Evolutionary conservation across 805 yeast genomes (phyloP).

Genomic region (Saccharomycodes ludwigii): DNA sequence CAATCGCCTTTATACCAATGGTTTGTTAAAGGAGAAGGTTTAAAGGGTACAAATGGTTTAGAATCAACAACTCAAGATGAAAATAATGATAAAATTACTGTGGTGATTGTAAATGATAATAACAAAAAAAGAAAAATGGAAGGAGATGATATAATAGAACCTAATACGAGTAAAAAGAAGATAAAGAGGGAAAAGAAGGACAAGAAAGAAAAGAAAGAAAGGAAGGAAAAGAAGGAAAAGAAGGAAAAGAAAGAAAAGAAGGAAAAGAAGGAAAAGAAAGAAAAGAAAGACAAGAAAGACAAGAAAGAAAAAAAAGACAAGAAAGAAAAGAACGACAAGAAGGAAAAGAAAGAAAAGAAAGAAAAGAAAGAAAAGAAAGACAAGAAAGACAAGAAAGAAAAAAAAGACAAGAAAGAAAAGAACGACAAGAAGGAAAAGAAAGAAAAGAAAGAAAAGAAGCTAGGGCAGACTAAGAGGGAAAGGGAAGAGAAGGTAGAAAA

Average conservation of each 20-base stretch:
- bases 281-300: conserved; percentile 10
- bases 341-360: conserved; percentile 7
- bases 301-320: conserved; percentile 8
- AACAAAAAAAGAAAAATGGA: conserved; percentile 6
- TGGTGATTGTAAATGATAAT: conserved; percentile 4
- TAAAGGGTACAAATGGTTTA: conserved; percentile 58
- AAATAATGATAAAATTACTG: conserved; percentile 5
- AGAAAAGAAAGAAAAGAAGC: conserved; percentile 13
- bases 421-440: conserved; percentile 14
- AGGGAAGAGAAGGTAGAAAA: conserved; percentile 13
- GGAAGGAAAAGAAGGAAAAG: conserved; percentile 11
- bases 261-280: conserved; percentile 9
- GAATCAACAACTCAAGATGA: conserved; percentile 4
- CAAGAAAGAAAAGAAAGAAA: conserved; percentile 9
- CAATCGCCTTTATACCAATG: conserved; percentile 67
- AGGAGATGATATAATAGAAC: conserved; percentile 1
- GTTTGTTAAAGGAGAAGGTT: conserved; percentile 82
- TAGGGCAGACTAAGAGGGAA: conserved; percentile 16
- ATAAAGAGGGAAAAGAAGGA: conserved; percentile 7
- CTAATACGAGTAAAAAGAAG: background rate
- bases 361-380: conserved; percentile 7
- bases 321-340: conserved; percentile 5
- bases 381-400: conserved; percentile 12
- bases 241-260: conserved; percentile 8
- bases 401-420: conserved; percentile 14